Percentiles rank a stretch among this genome's conserved stretches.
Evolutionary conservation across 2,329 filamentous ascomycete species (phyloP).

Genomic region (Aspergillus sp.): DNA sequence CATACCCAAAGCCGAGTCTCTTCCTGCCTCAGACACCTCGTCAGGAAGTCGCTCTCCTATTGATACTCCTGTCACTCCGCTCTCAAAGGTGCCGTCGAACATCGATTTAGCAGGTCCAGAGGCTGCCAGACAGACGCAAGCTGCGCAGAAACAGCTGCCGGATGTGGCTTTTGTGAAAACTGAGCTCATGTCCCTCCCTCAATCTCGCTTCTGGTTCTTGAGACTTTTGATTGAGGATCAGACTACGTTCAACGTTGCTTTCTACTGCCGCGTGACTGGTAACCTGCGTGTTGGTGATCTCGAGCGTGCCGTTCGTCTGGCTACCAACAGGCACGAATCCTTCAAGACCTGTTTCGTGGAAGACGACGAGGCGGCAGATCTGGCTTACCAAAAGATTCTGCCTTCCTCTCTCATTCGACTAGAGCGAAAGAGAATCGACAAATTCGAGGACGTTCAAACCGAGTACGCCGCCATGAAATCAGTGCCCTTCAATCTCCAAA

Average conservation of each 20-base stretch:
- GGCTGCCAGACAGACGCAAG: too few relatives aligned
- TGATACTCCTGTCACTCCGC: too few relatives aligned
- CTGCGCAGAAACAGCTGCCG: not conserved
- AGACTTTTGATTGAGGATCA: conserved; percentile 8
- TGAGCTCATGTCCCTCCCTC: conserved; percentile 29
- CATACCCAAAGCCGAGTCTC: too few relatives aligned
- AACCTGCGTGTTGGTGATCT: conserved; percentile 9
- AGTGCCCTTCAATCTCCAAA: conserved; percentile 33
- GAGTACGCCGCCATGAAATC: conserved; percentile 15
- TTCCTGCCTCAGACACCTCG: too few relatives aligned
- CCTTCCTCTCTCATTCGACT: conserved; percentile 19
- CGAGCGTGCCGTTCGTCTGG: conserved; percentile 10
- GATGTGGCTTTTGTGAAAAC: not conserved
- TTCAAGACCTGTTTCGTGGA: conserved; percentile 19
- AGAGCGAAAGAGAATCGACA: conserved; percentile 14
- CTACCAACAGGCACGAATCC: conserved; percentile 17
- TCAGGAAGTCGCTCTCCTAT: too few relatives aligned
- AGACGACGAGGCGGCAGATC: conserved; percentile 5
- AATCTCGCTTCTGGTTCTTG: conserved; percentile 37
- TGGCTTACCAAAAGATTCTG: conserved; percentile 21
- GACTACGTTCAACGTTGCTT: conserved; percentile 18
- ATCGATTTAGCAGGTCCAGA: too few relatives aligned
- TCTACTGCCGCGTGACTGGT: conserved; percentile 9
- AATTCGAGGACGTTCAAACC: conserved; percentile 15
- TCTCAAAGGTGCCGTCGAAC: too few relatives aligned